Percentiles rank a stretch among this genome's conserved stretches.
These are phyloP conservation scores for Ophiostoma ips DNA, from an alignment of 2,329 filamentous ascomycete genomes.

Conservation along the genomic window DNA sequence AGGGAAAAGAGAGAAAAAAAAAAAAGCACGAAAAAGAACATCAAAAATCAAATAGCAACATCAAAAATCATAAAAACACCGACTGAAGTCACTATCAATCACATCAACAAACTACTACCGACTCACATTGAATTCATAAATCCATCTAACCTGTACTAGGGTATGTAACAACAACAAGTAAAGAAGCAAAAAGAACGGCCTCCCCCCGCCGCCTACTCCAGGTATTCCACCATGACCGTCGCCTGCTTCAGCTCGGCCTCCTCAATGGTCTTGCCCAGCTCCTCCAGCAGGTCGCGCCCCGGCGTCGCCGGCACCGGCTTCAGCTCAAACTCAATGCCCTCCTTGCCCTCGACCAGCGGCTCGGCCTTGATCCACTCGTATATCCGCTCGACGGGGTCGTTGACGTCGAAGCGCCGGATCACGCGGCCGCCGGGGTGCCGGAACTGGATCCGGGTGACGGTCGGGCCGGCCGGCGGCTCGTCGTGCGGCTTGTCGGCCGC, in stretches of 20 bases:
- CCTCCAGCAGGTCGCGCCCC: constrained; percentile 69
- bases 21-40: not conserved
- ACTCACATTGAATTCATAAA: not conserved
- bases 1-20: not conserved
- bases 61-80: not conserved
- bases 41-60: not conserved
- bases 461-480: constrained; percentile 51
- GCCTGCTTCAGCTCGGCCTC: constrained; percentile 81
- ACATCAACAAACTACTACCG: not conserved
- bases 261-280: constrained; percentile 59
- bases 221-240: constrained; percentile 88
- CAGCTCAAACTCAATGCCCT: constrained; percentile 69
- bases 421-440: constrained; percentile 71
- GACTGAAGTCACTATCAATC: too few species aligned
- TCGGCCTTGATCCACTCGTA: constrained; percentile 97
- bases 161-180: not conserved
- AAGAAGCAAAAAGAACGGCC: not conserved
- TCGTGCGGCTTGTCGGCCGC: constrained; percentile 57
- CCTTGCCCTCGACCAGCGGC: constrained; percentile 58
- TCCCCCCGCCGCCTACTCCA: constrained; percentile 36
- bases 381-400: constrained; percentile 66
- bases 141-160: not conserved
- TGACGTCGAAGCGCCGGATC: constrained; percentile 68
- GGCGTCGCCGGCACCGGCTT: constrained; percentile 51
- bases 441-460: constrained; percentile 84